Evolutionary conservation across 2,329 filamentous ascomycete genomes (phyloP).

Genomic region (Sclerotinia glacialis): DNA sequence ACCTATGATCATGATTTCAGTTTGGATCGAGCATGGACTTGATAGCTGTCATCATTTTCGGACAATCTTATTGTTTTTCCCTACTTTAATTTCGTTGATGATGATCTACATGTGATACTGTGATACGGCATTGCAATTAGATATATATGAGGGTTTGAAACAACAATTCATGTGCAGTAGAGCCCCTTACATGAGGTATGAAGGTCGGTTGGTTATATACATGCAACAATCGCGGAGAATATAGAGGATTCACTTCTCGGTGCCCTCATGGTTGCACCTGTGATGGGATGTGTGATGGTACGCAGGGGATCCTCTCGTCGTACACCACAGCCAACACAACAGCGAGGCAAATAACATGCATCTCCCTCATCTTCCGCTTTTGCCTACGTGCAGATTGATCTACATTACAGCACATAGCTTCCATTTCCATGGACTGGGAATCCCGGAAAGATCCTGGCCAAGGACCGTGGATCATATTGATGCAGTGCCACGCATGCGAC

Average conservation of each 20-base stretch:
- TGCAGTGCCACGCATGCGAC: too few relatives aligned
- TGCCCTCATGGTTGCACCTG: neutral
- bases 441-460: neutral
- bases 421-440: neutral
- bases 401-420: neutral
- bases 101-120: conserved; percentile 17
- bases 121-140: conserved; percentile 6
- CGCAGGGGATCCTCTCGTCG: too few relatives aligned
- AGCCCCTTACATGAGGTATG: neutral
- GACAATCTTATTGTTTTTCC: conserved; percentile 30
- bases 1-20: conserved; percentile 26
- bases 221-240: too few relatives aligned
- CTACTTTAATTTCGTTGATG: conserved; percentile 14
- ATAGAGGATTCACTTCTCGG: neutral
- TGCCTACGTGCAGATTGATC: neutral
- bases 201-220: neutral
- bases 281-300: neutral
- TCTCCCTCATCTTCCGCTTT: neutral
- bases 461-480: too few relatives aligned
- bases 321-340: neutral
- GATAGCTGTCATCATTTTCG: conserved; percentile 30
- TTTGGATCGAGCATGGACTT: conserved; percentile 33
- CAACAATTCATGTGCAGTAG: neutral
- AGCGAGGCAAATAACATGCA: neutral
- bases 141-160: neutral